Base-by-base conservation (phyloP, 768 basidiomycete species). In the Cantharellus cinnabarinus region DNA sequence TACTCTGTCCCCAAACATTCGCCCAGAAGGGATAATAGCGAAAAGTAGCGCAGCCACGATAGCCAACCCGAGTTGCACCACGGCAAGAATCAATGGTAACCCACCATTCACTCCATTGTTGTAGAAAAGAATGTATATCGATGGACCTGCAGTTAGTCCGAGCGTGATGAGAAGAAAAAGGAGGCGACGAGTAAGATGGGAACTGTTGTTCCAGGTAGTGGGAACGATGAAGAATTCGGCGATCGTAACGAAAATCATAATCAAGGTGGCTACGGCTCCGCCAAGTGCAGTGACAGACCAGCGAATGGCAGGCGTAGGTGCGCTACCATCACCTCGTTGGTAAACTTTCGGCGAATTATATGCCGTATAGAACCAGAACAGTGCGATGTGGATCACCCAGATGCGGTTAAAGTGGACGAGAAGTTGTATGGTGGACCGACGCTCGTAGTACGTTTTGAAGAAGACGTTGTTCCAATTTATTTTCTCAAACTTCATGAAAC, bases 381-480 rank as follows among this genome's bases (percentile, higher is more conserved):
- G 71, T 40, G 93, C 80, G 60, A 99, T 75, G 72, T 98, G 95
- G 63, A 94, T 85, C 70, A 98, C 90, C 93, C 95, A 99, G 65
- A 99, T 89, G 53, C 94, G 88, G 74, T 98, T 98, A 76, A 99
- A 99, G 76, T 99, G 97, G 78, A 99, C 93, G 60, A 98, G 78
- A 1, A 98, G 77, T 70, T 99, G 95, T 44, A 90, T 86, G 70
- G 94, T 89, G 0, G 93, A 93, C 39, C 95, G 89, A 67, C 91
- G 90, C 71, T 99, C 95, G 63, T 84, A 90, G 71, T 98, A 99
- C 0, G 94, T 98, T 75, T 99, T 98, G 86, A 91, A 95, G 72
- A 98, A 98, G 2, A 83, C 93, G 37, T 83, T 77, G 66, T 85
- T 84, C 95, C 95, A 99, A 63, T 98, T 94, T 65, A 99, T 82